These are phyloP conservation scores for Trichophyton rubrum DNA, from an alignment of 2,329 filamentous ascomycete genomes.

Conservation along the genomic window DNA sequence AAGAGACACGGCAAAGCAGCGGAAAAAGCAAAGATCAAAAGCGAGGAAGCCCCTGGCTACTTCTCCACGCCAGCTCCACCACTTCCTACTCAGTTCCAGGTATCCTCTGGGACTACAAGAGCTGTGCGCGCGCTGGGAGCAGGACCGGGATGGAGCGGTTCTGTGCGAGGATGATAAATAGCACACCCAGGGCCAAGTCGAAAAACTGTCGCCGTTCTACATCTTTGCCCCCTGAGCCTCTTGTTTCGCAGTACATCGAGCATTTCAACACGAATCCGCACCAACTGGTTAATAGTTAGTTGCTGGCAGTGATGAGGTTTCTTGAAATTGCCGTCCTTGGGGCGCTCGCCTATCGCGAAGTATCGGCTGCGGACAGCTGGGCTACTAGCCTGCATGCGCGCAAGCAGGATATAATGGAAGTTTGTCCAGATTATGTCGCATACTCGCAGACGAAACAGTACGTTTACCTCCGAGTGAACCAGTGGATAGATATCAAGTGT, in stretches of 20 bases:
- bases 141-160: neutral
- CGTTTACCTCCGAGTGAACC: neutral
- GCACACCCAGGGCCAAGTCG: neutral
- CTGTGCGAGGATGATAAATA: neutral
- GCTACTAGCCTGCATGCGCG: neutral
- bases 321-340: neutral
- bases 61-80: slow-evolving; percentile 2
- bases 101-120: neutral
- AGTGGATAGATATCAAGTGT: neutral
- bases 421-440: slow-evolving; percentile 20
- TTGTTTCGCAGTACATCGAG: neutral
- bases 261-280: neutral
- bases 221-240: neutral
- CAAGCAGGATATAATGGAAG: slow-evolving; percentile 2
- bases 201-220: neutral
- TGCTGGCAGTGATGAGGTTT: neutral
- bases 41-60: neutral
- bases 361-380: neutral
- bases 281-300: no score
- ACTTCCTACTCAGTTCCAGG: neutral
- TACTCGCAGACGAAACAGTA: slow-evolving; percentile 18
- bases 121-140: neutral
- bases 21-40: neutral
- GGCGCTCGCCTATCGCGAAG: neutral
- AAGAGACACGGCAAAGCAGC: neutral